Evolutionary conservation across 1,139 yeast genomes (phyloP).

Genomic region (Suhomyces bokatorum): DNA sequence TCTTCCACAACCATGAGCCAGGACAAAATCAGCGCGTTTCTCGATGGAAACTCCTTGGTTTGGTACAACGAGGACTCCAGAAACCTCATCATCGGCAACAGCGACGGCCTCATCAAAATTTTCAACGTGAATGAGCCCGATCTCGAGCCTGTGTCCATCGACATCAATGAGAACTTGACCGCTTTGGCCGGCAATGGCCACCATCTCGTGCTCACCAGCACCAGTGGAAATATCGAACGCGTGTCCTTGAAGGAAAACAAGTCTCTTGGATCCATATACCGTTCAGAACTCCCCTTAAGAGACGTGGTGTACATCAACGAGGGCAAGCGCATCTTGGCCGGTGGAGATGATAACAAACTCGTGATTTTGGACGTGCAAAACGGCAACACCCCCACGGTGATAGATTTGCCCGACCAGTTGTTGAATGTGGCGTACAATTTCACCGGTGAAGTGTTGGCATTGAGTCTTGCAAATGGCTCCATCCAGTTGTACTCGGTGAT

Average conservation of each 20-base stretch:
- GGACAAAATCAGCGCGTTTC: constrained; percentile 39
- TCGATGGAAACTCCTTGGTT: constrained; percentile 50
- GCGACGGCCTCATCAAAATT: constrained; percentile 52
- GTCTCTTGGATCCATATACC: constrained; percentile 30
- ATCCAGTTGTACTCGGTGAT: constrained; percentile 63
- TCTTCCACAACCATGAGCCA: constrained; percentile 14
- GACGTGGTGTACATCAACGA: constrained; percentile 67
- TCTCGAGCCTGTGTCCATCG: constrained; percentile 57
- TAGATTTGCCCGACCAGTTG: constrained; percentile 55
- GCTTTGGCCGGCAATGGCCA: constrained; percentile 27
- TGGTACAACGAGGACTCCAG: constrained; percentile 33
- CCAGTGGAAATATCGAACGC: constrained; percentile 38
- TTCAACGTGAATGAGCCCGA: constrained; percentile 47
- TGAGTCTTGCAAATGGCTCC: constrained; percentile 67
- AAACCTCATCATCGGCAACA: constrained; percentile 50
- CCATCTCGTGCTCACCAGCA: constrained; percentile 30
- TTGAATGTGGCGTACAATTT: constrained; percentile 62
- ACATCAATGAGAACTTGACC: constrained; percentile 46
- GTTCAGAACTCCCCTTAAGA: constrained; percentile 65
- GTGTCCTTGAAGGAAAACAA: constrained; percentile 24
- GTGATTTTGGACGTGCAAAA: constrained; percentile 50
- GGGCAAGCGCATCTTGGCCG: constrained; percentile 67
- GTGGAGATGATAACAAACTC: constrained; percentile 75
- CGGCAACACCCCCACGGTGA: constrained; percentile 35
- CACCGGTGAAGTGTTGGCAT: constrained; percentile 58